Evolutionary conservation across 441 rosid genomes (phyloP).

Genomic region (Pelargonium myrrhifolium): DNA sequence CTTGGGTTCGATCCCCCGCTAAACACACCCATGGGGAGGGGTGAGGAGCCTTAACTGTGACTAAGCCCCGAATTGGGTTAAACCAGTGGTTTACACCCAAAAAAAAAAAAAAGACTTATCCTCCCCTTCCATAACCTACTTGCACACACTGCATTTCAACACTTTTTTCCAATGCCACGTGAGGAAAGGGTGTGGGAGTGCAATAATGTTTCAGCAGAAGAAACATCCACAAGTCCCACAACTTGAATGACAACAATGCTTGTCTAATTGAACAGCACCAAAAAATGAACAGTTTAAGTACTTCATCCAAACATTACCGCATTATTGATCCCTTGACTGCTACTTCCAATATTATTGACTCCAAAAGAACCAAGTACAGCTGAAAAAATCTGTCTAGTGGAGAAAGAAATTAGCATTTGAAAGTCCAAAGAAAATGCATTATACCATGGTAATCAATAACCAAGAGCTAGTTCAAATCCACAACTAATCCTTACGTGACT

Average conservation of each 20-base stretch:
- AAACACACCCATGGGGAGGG: no score
- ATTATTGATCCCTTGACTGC: constrained; percentile 24
- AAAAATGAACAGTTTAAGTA: not conserved
- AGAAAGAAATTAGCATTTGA: not conserved
- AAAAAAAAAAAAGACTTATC: no score
- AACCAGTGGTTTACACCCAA: no score
- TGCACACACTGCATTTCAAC: not conserved
- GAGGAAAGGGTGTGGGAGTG: no score
- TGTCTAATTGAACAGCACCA: no score
- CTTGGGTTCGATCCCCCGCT: no score
- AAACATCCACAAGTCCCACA: no score
- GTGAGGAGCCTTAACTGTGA: no score
- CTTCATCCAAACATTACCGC: constrained; percentile 20
- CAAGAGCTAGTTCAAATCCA: not conserved
- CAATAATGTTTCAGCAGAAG: no score
- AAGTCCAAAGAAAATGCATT: not conserved
- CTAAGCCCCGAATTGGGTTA: no score
- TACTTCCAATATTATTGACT: constrained; percentile 23
- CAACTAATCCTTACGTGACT: not conserved
- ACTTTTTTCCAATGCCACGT: not conserved
- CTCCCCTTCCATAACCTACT: not conserved
- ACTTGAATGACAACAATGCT: no score
- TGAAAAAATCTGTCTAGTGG: constrained; percentile 24
- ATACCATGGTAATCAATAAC: not conserved
- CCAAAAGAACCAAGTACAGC: constrained; percentile 36